phyloP scores from a whole-genome alignment of 441 rosid species.

The Populus hybrid region DNA sequence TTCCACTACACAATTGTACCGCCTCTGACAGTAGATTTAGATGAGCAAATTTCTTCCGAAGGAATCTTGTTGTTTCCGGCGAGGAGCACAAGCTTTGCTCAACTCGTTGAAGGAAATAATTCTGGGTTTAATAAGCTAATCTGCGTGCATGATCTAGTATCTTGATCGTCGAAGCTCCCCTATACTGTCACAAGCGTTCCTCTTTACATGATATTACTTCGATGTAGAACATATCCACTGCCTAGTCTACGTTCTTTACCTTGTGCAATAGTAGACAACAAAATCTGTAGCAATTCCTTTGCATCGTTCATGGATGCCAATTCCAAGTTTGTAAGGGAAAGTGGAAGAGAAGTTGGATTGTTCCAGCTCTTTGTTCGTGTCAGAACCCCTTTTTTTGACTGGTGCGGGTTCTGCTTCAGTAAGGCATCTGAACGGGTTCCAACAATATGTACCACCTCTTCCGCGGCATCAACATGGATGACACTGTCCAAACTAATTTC shows the following conservation, averaged over 20 bases:
- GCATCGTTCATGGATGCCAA: constrained; percentile 55
- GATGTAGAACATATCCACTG: constrained; percentile 51
- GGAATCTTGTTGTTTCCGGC: not conserved
- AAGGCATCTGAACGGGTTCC: constrained; percentile 77
- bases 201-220: constrained; percentile 38
- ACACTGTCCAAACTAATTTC: constrained; percentile 74
- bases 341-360: constrained; percentile 61
- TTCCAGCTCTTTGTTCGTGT: constrained; percentile 22
- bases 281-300: constrained; percentile 40
- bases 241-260: constrained; percentile 63
- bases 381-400: constrained; percentile 39
- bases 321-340: constrained; percentile 70
- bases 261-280: constrained; percentile 57
- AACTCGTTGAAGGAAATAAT: too few relatives aligned
- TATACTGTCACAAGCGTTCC: not conserved
- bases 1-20: not conserved
- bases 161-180: not conserved
- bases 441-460: constrained; percentile 65
- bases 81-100: not conserved
- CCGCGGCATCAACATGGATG: constrained; percentile 62
- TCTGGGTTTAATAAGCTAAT: too few relatives aligned
- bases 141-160: not conserved
- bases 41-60: not conserved
- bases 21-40: not conserved
- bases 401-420: constrained; percentile 54